phyloP scores from a whole-genome alignment of 192 early-diverging fungal genomes.

The Ambispora gerdemannii region DNA sequence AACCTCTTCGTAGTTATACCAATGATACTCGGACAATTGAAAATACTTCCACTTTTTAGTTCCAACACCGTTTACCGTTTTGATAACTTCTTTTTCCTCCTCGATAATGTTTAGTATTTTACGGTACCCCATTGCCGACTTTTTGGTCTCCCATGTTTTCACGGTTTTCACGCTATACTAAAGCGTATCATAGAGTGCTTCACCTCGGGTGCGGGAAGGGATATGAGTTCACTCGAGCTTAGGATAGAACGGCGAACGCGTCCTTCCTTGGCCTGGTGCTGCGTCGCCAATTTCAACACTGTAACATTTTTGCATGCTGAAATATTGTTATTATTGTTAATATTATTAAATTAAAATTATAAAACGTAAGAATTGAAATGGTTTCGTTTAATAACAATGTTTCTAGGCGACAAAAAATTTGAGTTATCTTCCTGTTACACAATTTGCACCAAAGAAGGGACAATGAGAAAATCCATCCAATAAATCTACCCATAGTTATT shows the following conservation, averaged over 20 bases:
- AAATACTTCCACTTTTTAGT: slow-evolving; percentile 84
- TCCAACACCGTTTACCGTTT: slow-evolving; percentile 57
- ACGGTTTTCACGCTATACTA: slow-evolving; percentile 53
- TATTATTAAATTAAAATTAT: too few relatives aligned
- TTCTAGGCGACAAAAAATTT: too few relatives aligned
- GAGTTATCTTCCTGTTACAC: too few relatives aligned
- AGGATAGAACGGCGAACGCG: slow-evolving; percentile 46
- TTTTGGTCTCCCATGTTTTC: slow-evolving; percentile 53
- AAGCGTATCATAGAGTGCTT: slow-evolving; percentile 73
- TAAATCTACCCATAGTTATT: too few relatives aligned
- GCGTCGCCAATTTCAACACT: background rate
- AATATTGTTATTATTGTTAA: too few relatives aligned
- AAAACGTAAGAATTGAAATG: too few relatives aligned
- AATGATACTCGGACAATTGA: slow-evolving; percentile 75
- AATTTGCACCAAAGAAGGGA: too few relatives aligned
- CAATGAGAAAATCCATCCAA: too few relatives aligned
- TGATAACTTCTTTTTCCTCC: slow-evolving; percentile 73
- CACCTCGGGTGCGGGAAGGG: slow-evolving; percentile 45
- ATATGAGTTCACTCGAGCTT: slow-evolving; percentile 45
- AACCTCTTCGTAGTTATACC: slow-evolving; percentile 76
- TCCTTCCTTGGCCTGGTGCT: slow-evolving; percentile 44
- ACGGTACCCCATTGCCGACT: slow-evolving; percentile 68
- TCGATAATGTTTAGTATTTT: slow-evolving; percentile 59
- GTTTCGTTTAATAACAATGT: too few relatives aligned
- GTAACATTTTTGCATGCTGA: too few relatives aligned